phyloP scores from a whole-genome alignment of 441 rosid genomes.

The Flueggea neowawraea region DNA sequence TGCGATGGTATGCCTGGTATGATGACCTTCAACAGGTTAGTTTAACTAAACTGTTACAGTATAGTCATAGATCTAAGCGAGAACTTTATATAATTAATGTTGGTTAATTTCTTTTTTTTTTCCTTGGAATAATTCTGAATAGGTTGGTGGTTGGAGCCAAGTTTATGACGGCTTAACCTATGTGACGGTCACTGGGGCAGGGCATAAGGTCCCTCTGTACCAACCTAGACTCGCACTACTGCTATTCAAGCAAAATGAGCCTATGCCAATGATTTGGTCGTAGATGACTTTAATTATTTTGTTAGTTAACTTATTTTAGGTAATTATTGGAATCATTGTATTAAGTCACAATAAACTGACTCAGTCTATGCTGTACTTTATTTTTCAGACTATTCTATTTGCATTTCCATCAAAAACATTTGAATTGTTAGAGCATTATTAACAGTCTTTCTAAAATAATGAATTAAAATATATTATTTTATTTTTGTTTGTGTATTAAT shows the following conservation, averaged over 20 bases:
- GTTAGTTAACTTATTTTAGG: background rate
- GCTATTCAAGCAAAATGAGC: conserved; percentile 42
- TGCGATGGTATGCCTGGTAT: conserved; percentile 85
- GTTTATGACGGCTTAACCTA: conserved; percentile 66
- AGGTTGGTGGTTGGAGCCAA: conserved; percentile 90
- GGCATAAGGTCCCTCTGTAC: conserved; percentile 76
- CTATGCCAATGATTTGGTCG: conserved; percentile 22
- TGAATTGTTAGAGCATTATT: no score
- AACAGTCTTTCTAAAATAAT: no score
- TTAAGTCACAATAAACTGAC: no score
- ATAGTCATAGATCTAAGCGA: background rate
- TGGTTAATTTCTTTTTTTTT: no score
- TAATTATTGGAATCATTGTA: background rate
- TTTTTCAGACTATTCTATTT: no score
- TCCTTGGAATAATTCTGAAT: no score
- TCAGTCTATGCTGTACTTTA: no score
- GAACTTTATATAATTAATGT: background rate
- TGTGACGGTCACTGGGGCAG: conserved; percentile 81
- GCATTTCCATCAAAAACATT: no score
- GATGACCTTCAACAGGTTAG: conserved; percentile 48
- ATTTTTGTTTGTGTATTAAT: no score
- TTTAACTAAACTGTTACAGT: conserved; percentile 16
- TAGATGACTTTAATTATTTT: background rate
- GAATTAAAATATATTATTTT: no score
- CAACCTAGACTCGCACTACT: conserved; percentile 55